phyloP scores from a whole-genome alignment of 306 rosid species.

The Cucumis hystrix region DNA sequence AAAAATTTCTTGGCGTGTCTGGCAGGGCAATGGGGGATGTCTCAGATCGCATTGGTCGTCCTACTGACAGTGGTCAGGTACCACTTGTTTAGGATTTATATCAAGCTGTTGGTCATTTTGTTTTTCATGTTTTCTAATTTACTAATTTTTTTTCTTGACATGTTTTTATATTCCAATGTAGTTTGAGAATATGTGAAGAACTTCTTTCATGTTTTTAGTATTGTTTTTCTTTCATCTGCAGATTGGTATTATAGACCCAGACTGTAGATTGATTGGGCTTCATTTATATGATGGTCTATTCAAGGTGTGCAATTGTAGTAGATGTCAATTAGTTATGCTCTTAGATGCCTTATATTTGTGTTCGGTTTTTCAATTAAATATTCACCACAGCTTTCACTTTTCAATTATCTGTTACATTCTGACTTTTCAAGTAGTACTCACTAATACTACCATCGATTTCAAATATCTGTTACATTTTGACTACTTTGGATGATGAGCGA shows the following conservation, averaged over 20 bases:
- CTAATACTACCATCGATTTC: neutral
- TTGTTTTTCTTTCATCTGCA: conserved; percentile 20
- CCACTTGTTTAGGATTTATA: neutral
- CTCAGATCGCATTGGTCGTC: conserved; percentile 97
- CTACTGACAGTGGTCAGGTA: conserved; percentile 97
- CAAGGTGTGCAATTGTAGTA: conserved; percentile 37
- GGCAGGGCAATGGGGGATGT: conserved; percentile 98
- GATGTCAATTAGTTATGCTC: neutral
- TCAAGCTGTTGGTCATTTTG: neutral
- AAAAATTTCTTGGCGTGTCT: neutral
- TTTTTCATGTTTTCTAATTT: neutral
- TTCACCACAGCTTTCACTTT: neutral
- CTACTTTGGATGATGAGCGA: conserved; percentile 1
- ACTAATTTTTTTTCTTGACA: neutral
- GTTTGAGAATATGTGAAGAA: neutral
- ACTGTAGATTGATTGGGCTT: conserved; percentile 92
- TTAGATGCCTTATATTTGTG: neutral
- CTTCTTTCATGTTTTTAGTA: neutral
- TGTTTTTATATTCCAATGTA: neutral
- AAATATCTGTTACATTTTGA: neutral
- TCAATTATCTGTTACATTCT: neutral
- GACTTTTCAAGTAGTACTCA: neutral
- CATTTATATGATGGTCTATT: conserved; percentile 95
- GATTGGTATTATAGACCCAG: conserved; percentile 99
- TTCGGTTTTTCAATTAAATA: neutral